These are phyloP conservation scores for Hyaloscypha bicolor DNA, from an alignment of 495 filamentous ascomycete genomes.

Conservation along the genomic window DNA sequence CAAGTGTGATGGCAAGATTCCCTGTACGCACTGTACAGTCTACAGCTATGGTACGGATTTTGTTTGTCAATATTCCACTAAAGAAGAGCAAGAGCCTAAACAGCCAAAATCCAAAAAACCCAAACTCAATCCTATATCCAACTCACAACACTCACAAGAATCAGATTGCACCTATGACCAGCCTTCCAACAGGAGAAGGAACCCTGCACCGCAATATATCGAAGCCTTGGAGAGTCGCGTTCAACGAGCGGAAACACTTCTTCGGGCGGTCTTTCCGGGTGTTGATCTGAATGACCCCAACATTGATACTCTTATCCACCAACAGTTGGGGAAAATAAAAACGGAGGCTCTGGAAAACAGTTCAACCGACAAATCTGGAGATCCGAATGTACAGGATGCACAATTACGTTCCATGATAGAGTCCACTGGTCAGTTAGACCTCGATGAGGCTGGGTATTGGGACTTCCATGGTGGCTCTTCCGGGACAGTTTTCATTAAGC, in stretches of 20 bases:
- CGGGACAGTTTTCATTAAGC: conserved; percentile 80
- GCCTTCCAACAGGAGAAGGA: conserved; percentile 91
- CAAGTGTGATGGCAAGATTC: conserved; percentile 91
- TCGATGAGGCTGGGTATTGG: conserved; percentile 90
- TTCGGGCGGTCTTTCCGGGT: conserved; percentile 80
- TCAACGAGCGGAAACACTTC: conserved; percentile 78
- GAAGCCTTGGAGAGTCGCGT: conserved; percentile 86
- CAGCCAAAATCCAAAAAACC: background rate
- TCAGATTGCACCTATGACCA: conserved; percentile 98
- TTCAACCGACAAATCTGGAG: conserved; percentile 5
- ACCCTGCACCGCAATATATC: conserved; percentile 92
- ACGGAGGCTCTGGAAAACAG: background rate
- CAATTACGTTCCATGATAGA: conserved; percentile 94
- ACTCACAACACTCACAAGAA: background rate
- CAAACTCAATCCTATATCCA: too few relatives aligned
- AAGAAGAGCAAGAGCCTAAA: background rate
- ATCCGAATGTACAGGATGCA: conserved; percentile 58
- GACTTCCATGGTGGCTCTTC: conserved; percentile 96
- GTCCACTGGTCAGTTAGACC: conserved; percentile 83
- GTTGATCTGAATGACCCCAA: conserved; percentile 82
- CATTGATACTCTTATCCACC: conserved; percentile 68
- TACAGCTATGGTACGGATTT: conserved; percentile 88
- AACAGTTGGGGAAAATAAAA: conserved; percentile 40
- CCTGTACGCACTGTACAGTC: conserved; percentile 95
- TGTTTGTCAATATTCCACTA: background rate